A percentile compares a stretch with the other conserved stretches of the same genome.
phyloP scores from a whole-genome alignment of 352 stramenopile genomes.

The Phytophthora litchii region DNA sequence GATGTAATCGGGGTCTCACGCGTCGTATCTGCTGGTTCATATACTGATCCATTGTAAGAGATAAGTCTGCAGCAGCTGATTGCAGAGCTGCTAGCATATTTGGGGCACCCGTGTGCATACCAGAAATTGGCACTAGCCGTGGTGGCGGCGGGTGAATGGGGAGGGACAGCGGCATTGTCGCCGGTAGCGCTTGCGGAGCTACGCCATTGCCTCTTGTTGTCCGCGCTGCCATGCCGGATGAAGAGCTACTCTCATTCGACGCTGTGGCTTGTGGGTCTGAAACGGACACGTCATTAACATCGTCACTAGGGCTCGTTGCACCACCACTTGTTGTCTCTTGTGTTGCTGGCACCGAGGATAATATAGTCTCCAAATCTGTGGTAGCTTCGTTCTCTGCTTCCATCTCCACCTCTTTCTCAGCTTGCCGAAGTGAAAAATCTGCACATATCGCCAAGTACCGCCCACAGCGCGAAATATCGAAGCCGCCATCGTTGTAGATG shows the following conservation, averaged over 20 bases:
- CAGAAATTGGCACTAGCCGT: slow-evolving; percentile 42
- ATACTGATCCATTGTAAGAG: slow-evolving; percentile 80
- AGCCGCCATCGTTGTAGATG: slow-evolving; percentile 98
- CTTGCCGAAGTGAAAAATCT: slow-evolving; percentile 92
- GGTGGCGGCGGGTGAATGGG: slow-evolving; percentile 43
- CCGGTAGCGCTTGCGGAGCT: slow-evolving; percentile 13
- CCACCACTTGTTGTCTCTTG: slow-evolving; percentile 59
- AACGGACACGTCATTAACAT: slow-evolving; percentile 67
- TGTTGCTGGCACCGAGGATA: slow-evolving; percentile 57
- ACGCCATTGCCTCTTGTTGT: slow-evolving; percentile 7
- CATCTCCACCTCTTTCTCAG: slow-evolving; percentile 86
- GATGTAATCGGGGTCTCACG: slow-evolving; percentile 69
- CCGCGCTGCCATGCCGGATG: slow-evolving; percentile 22
- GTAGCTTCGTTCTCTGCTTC: slow-evolving; percentile 75
- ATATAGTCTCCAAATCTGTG: slow-evolving; percentile 77
- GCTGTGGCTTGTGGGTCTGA: slow-evolving; percentile 41
- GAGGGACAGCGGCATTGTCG: slow-evolving; percentile 39
- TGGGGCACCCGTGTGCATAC: slow-evolving; percentile 38
- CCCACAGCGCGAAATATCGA: slow-evolving; percentile 96
- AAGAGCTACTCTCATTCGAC: slow-evolving; percentile 47
- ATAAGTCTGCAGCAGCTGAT: slow-evolving; percentile 60
- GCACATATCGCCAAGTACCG: slow-evolving; percentile 95
- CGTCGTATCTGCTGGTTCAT: slow-evolving; percentile 85
- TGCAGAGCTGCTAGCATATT: slow-evolving; percentile 73
- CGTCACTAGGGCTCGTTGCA: slow-evolving; percentile 60